Evolutionary conservation across 139 green algal genomes (phyloP).

Genomic region (Ettlia oleoabundans): DNA sequence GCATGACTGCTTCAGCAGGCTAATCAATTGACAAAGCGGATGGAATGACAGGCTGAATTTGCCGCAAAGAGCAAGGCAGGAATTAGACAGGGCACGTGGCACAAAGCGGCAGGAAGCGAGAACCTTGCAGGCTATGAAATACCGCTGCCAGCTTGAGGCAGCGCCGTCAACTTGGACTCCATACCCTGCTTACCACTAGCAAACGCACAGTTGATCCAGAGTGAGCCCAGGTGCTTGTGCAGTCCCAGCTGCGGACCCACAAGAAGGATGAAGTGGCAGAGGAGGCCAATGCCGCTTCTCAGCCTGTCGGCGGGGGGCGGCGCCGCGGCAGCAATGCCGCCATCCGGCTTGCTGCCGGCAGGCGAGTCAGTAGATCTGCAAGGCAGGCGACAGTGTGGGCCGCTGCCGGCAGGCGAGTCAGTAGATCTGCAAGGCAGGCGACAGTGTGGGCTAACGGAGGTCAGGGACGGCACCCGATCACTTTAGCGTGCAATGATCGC

Average conservation of each 20-base stretch:
- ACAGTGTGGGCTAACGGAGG: too few species aligned
- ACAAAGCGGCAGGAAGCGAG: not conserved
- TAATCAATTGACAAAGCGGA: too few species aligned
- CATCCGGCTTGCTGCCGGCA: too few species aligned
- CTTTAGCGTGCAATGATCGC: too few species aligned
- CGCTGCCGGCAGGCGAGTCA: too few species aligned
- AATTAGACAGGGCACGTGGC: too few species aligned
- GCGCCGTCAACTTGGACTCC: not conserved
- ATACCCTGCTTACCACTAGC: not conserved
- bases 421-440: not conserved
- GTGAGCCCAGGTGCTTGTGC: constrained; percentile 15
- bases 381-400: too few species aligned
- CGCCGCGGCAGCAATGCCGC: too few species aligned
- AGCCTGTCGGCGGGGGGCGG: not conserved
- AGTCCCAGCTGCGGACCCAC: constrained; percentile 27
- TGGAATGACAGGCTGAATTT: too few species aligned
- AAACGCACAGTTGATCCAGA: constrained; percentile 13
- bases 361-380: not conserved
- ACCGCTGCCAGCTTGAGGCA: not conserved
- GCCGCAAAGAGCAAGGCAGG: too few species aligned
- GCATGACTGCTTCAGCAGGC: too few species aligned
- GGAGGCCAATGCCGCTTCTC: not conserved
- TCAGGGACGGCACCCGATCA: too few species aligned
- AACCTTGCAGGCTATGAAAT: not conserved
- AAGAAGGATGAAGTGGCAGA: not conserved